phyloP scores from a whole-genome alignment of 75 land plant species.

The Gnetum montanum region DNA sequence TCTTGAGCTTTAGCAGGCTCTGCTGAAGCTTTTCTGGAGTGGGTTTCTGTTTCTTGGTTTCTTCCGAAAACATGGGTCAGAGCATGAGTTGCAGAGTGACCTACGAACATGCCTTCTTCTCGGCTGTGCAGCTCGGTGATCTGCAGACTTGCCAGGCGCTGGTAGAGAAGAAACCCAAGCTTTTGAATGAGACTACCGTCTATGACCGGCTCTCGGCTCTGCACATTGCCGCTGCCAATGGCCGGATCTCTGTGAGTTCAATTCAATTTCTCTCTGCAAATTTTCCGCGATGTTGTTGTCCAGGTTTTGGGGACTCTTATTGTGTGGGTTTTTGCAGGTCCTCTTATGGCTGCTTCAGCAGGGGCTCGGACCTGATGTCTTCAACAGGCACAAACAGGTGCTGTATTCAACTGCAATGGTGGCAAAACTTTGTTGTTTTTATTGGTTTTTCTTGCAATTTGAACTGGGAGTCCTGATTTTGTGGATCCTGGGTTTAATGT shows the following conservation, averaged over 20 bases:
- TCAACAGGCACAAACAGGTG: constrained; percentile 68
- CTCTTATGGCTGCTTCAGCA: constrained; percentile 38
- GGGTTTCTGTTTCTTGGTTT: no score
- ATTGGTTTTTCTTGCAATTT: neutral
- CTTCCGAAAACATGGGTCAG: constrained; percentile 37
- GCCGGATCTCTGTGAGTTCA: constrained; percentile 53
- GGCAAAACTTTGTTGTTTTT: neutral
- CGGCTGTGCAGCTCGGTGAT: constrained; percentile 30
- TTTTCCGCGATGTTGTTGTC: neutral
- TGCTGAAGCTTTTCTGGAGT: no score
- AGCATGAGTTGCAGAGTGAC: constrained; percentile 27
- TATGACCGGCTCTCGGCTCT: constrained; percentile 34
- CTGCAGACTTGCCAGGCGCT: constrained; percentile 10
- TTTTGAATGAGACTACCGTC: constrained; percentile 12
- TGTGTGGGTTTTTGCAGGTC: constrained; percentile 28
- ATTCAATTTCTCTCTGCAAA: neutral
- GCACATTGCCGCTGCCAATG: constrained; percentile 66
- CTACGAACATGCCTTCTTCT: constrained; percentile 19
- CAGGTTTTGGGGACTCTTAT: neutral
- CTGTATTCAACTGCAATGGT: neutral
- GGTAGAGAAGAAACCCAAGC: constrained; percentile 15
- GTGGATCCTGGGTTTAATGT: neutral
- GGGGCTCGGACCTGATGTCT: constrained; percentile 34
- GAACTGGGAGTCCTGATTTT: neutral
- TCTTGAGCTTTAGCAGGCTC: no score